Percentiles rank a stretch among this genome's conserved stretches.
Conservation (phyloP, 208 protist species). For the Tritrichomonas musculus region DNA sequence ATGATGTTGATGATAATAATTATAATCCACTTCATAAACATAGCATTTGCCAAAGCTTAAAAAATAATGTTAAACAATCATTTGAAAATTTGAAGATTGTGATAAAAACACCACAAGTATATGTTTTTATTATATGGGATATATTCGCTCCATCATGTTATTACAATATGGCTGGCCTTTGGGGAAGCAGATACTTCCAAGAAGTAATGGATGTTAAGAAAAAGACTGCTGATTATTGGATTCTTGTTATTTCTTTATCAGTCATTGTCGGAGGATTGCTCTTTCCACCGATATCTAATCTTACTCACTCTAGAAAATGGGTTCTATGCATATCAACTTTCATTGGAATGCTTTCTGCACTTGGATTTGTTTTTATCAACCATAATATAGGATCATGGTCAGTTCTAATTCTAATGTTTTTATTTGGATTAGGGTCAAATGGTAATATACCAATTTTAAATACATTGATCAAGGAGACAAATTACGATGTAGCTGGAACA, state of each 20-base stretch:
- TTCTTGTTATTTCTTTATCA: not conserved
- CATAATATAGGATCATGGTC: not conserved
- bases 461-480: conserved; percentile 18
- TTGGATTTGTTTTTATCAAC: not conserved
- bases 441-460: not conserved
- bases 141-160: not conserved
- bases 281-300: not conserved
- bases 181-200: not conserved
- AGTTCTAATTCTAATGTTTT: not conserved
- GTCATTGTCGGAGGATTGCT: not conserved
- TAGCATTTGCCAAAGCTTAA: not conserved
- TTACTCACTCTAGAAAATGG: not conserved
- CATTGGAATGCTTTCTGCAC: not conserved
- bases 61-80: not conserved
- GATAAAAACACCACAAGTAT: not conserved
- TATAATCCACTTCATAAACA: no score
- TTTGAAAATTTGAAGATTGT: not conserved
- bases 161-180: not conserved
- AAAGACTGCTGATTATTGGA: not conserved
- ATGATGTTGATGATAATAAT: no score
- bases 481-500: not conserved
- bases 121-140: not conserved
- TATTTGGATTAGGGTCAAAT: not conserved
- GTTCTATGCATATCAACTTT: not conserved
- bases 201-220: no score